Evolutionary conservation across 345 rosid genomes (phyloP).

Genomic region (Cardamine chenopodiifolia): DNA sequence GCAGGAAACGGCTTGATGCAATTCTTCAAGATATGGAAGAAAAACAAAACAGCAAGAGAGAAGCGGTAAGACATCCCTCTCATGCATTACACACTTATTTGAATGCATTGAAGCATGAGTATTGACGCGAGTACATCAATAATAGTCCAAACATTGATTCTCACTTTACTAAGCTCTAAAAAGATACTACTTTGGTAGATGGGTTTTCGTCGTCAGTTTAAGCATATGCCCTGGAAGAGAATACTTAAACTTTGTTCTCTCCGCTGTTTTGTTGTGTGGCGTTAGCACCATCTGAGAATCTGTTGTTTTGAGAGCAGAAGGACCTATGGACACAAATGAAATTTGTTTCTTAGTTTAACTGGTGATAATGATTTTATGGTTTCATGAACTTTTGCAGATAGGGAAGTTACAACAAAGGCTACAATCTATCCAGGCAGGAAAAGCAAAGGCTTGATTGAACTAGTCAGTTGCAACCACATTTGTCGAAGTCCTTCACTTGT

Average conservation of each 20-base stretch:
- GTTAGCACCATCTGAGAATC: neutral
- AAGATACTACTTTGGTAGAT: neutral
- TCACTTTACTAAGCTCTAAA: neutral
- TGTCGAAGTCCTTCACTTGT: constrained; percentile 11
- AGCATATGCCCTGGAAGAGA: neutral
- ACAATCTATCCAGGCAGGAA: constrained; percentile 87
- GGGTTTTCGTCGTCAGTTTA: neutral
- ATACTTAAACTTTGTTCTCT: neutral
- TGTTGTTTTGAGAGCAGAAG: constrained; percentile 7
- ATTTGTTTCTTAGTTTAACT: neutral
- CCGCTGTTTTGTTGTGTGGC: constrained; percentile 3
- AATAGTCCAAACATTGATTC: neutral
- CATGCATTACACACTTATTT: constrained; percentile 3
- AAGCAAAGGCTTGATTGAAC: constrained; percentile 67
- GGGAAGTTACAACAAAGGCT: constrained; percentile 81
- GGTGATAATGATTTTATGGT: constrained; percentile 17
- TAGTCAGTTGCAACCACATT: constrained; percentile 26
- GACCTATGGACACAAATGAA: constrained; percentile 2
- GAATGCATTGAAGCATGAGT: neutral
- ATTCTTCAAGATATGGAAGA: constrained; percentile 90
- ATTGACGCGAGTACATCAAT: neutral
- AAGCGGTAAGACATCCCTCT: constrained; percentile 55
- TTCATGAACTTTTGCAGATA: constrained; percentile 54
- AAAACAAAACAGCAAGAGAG: constrained; percentile 90
- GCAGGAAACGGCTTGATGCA: constrained; percentile 90